A percentile compares a stretch with the other conserved stretches of the same genome.
These are phyloP conservation scores for Hypoxylon sp. DNA, from an alignment of 2,329 filamentous ascomycete genomes.

Conservation along the genomic window DNA sequence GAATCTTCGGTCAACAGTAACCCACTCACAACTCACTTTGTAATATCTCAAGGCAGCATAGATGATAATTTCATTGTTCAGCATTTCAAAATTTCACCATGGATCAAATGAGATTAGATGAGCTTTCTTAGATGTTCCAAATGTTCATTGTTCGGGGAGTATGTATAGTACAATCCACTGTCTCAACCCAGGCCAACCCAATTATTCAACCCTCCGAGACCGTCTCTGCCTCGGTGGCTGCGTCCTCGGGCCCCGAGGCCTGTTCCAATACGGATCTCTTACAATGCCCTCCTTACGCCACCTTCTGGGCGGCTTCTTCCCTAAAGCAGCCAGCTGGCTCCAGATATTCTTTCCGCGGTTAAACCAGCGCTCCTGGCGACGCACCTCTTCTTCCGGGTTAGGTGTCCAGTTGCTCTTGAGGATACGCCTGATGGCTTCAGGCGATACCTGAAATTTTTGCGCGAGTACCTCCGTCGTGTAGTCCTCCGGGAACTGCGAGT, in stretches of 20 bases:
- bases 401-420: conserved; percentile 84
- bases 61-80: neutral
- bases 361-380: conserved; percentile 74
- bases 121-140: neutral
- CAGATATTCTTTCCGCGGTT: conserved; percentile 73
- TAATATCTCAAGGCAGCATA: conserved; percentile 4
- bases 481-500: conserved; percentile 80
- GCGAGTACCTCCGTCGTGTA: conserved; percentile 84
- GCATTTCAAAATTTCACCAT: neutral
- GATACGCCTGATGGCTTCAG: conserved; percentile 90
- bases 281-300: conserved; percentile 72
- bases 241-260: conserved; percentile 50
- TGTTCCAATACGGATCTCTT: conserved; percentile 61
- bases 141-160: neutral
- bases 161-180: neutral
- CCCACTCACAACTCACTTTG: neutral
- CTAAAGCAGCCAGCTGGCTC: conserved; percentile 71
- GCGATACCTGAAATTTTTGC: conserved; percentile 84
- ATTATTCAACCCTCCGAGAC: neutral
- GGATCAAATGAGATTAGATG: neutral
- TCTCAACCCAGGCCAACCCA: neutral
- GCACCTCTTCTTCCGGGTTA: conserved; percentile 67
- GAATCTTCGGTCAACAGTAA: neutral
- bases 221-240: conserved; percentile 49
- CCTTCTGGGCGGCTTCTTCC: conserved; percentile 71